Evolutionary conservation across 2,329 filamentous ascomycete species (phyloP).

Genomic region (Trichoderma lentiforme): DNA sequence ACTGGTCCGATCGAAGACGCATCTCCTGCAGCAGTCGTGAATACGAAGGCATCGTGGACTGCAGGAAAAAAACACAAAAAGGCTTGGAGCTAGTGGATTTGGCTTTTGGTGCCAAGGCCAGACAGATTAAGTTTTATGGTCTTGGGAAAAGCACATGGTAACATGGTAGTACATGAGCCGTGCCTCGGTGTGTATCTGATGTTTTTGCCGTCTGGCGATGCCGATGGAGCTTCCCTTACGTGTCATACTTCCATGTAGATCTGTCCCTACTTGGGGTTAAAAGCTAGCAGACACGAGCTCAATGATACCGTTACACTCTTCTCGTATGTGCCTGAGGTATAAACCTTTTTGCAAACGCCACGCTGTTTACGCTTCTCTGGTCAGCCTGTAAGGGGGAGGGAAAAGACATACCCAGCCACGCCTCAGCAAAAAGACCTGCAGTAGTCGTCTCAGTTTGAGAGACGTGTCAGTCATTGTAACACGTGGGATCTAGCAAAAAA

Average conservation of each 20-base stretch:
- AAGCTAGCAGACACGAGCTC: background rate
- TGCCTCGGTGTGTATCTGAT: background rate
- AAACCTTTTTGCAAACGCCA: background rate
- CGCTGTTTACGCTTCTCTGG: background rate
- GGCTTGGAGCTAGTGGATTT: constrained; percentile 10
- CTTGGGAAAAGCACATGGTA: background rate
- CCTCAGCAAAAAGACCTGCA: background rate
- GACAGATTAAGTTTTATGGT: background rate
- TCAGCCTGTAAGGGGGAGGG: background rate
- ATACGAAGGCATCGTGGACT: constrained; percentile 1
- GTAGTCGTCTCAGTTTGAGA: background rate
- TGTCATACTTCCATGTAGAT: background rate
- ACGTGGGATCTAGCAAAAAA: constrained; percentile 4
- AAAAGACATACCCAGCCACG: background rate
- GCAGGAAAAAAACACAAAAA: background rate
- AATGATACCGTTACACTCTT: background rate
- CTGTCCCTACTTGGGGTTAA: background rate
- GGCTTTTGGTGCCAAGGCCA: background rate
- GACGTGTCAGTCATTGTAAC: background rate
- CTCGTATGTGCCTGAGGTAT: background rate
- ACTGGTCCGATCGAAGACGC: background rate
- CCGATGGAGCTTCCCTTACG: background rate
- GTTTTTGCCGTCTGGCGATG: background rate
- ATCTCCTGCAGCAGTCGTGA: background rate
- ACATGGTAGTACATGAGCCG: background rate